Conservation (phyloP, 2,329 filamentous ascomycete genomes). For the Fusarium duplospermum region DNA sequence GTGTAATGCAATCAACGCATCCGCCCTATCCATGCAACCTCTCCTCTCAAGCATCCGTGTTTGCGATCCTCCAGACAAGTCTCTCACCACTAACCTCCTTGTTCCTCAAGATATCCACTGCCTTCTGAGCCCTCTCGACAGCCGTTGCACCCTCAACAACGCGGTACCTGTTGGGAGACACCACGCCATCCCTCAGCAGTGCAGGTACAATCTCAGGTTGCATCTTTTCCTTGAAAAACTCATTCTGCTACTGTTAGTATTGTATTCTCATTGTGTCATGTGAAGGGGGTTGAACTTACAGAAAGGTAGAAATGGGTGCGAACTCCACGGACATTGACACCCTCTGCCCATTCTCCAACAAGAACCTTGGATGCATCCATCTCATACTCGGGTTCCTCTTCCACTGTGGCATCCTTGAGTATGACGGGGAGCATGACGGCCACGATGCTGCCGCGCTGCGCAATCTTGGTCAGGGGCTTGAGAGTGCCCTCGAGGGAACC, state of each 20-base stretch:
- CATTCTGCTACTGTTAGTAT: slow-evolving; percentile 55
- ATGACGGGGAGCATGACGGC: slow-evolving; percentile 72
- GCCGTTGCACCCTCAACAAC: slow-evolving; percentile 55
- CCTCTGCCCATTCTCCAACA: slow-evolving; percentile 60
- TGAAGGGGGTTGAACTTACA: slow-evolving; percentile 24
- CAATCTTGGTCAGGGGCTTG: slow-evolving; percentile 62
- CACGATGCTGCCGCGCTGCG: slow-evolving; percentile 60
- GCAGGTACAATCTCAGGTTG: slow-evolving; percentile 66
- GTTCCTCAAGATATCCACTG: slow-evolving; percentile 50
- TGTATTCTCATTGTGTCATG: not conserved
- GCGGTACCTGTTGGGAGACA: slow-evolving; percentile 56
- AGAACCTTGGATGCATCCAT: slow-evolving; percentile 62
- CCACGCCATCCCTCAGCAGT: slow-evolving; percentile 53
- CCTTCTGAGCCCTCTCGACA: slow-evolving; percentile 54
- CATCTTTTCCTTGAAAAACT: slow-evolving; percentile 65
- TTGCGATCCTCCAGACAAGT: slow-evolving; percentile 51
- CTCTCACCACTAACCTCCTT: slow-evolving; percentile 56
- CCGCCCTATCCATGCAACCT: not conserved
- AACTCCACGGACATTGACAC: slow-evolving; percentile 64
- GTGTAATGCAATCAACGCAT: not conserved
- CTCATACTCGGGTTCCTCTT: slow-evolving; percentile 62
- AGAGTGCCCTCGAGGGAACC: slow-evolving; percentile 61
- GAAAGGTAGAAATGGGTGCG: slow-evolving; percentile 50
- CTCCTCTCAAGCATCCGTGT: slow-evolving; percentile 4
- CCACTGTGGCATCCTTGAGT: slow-evolving; percentile 61